Base-by-base conservation (phyloP, 1,284 basidiomycete genomes). In the Schizophyllum commune region DNA sequence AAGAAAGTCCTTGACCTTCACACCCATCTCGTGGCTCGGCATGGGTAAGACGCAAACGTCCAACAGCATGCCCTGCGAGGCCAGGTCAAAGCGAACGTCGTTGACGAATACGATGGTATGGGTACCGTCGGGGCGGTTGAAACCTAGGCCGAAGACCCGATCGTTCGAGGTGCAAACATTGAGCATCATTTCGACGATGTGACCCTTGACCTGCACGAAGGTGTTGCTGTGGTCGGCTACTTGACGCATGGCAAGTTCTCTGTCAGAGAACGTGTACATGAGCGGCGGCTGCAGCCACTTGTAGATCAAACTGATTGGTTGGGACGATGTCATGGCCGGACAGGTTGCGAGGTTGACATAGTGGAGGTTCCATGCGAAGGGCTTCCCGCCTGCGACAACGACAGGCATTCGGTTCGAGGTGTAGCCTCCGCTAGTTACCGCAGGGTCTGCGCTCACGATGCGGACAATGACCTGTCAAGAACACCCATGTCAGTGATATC, bases 41-140 rank as follows among this genome's bases (percentile, higher is more conserved):
- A 64, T 68, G 33, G 72, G 69, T 5, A 76, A 63, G 19, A 75
- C 68, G 56, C 64, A 73, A 1, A 66, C 69, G 61, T 77, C 74
- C 52, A 67, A 65, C 7, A 76, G 63, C 0, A 75, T 55, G 0
- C 74, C 74, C 54, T 72, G 67, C 2, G 68, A 67, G 0, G 66
- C 56, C 7, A 71, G 61, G 60, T 77, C 75, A 21, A 69, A 67
- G 51, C 69, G 65, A 8, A 74, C 55, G 8, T 66, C 65, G 60
- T 61, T 66, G 51, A 73, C 56, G 60, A 73, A 69, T 54, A 73
- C 9, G 19, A 72, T 19, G 4, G 69, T 72, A 58, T 72, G 65
- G 58, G 59, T 62, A 53, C 70, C 66, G 1, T 66, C 63, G 19
- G 66, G 60, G 11, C 58, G 55, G 20, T 61, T 56, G 52, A 70